Conservation (phyloP, 1,284 basidiomycete genomes). For the Bjerkandera adusta region DNA sequence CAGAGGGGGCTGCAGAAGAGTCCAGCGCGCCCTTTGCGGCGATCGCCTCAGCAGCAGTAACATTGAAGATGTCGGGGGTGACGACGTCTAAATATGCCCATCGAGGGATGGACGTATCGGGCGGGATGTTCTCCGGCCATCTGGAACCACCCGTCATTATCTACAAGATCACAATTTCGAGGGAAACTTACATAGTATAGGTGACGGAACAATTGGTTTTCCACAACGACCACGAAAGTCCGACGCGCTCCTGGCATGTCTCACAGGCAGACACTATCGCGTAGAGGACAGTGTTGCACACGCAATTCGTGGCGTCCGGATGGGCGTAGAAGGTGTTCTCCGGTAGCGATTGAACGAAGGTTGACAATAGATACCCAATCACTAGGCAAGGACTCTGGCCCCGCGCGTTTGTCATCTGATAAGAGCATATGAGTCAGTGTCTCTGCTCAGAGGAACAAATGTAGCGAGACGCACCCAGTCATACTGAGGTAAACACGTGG, state of each 20-base stretch:
- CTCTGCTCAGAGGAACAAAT: too few species aligned
- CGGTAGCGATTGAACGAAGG: neutral
- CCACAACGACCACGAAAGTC: conserved; percentile 1
- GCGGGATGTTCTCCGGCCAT: conserved; percentile 4
- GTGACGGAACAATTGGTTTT: neutral
- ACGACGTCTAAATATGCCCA: conserved; percentile 10
- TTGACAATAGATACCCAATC: conserved; percentile 1
- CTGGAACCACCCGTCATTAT: neutral
- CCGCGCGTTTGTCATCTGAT: too few species aligned
- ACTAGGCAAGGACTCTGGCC: conserved; percentile 6
- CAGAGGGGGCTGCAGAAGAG: neutral
- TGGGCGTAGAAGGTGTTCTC: neutral
- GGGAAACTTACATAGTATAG: neutral
- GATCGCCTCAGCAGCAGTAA: neutral
- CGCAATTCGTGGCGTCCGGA: neutral
- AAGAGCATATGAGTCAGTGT: too few species aligned
- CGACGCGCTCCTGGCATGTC: neutral
- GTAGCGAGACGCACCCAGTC: too few species aligned
- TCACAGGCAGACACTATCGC: conserved; percentile 2
- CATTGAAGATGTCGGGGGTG: neutral
- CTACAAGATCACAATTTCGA: neutral
- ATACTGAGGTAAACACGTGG: conserved; percentile 13
- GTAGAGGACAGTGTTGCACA: conserved; percentile 7
- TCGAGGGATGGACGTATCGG: conserved; percentile 4
- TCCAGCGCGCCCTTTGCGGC: neutral